These are phyloP conservation scores for Westerdykella sp. DNA, from an alignment of 2,329 filamentous ascomycete genomes.

Conservation along the genomic window DNA sequence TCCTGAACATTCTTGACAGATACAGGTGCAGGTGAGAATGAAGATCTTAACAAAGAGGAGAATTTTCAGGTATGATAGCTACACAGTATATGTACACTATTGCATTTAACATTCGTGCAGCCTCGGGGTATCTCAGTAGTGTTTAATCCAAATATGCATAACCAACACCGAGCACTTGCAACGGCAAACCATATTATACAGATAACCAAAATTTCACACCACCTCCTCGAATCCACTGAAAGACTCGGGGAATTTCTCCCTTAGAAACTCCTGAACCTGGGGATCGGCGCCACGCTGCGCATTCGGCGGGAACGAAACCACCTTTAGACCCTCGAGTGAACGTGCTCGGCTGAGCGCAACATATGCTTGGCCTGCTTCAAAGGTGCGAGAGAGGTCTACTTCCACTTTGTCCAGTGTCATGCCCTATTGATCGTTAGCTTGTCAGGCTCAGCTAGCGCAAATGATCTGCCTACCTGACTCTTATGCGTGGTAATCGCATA, in stretches of 20 bases:
- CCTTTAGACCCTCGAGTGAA: conserved; percentile 46
- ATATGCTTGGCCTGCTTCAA: conserved; percentile 56
- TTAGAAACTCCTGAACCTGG: conserved; percentile 33
- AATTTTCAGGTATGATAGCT: too few relatives aligned
- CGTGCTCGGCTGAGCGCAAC: conserved; percentile 57
- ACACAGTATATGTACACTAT: too few relatives aligned
- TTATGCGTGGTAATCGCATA: conserved; percentile 63
- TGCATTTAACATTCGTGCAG: too few relatives aligned
- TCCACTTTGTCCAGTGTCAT: conserved; percentile 56
- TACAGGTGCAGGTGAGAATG: too few relatives aligned
- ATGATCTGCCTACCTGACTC: conserved; percentile 28
- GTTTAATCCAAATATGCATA: too few relatives aligned
- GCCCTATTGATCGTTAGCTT: conserved; percentile 40
- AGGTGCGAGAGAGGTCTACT: conserved; percentile 49
- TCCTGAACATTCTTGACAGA: too few relatives aligned
- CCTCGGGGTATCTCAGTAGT: too few relatives aligned
- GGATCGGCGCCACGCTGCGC: conserved; percentile 22
- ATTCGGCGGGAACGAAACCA: conserved; percentile 24
- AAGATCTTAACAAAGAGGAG: too few relatives aligned
- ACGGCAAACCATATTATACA: too few relatives aligned
- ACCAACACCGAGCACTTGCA: neutral
- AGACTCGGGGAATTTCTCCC: conserved; percentile 14
- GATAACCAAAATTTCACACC: too few relatives aligned
- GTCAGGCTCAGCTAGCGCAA: neutral
- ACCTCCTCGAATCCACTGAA: too few relatives aligned